Evolutionary conservation across 768 basidiomycete species (phyloP).

Genomic region (Auricularia heimuer): DNA sequence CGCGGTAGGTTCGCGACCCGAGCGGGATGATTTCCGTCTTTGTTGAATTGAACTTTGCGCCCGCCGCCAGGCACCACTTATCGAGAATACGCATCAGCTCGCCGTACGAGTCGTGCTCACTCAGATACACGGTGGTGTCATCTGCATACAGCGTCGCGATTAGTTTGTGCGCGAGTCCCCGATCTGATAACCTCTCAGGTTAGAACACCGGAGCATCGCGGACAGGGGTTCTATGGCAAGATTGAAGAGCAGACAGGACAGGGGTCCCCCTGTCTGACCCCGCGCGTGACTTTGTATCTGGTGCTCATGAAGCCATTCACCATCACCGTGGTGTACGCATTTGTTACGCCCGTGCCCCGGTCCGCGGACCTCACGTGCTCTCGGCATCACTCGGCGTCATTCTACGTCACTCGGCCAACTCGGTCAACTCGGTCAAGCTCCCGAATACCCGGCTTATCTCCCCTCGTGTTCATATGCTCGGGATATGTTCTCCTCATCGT

Average conservation of each 20-base stretch:
- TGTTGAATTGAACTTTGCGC: conserved; percentile 30
- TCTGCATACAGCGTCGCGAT: conserved; percentile 31
- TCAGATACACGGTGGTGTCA: conserved; percentile 30
- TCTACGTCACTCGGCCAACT: no score
- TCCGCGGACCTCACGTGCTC: no score
- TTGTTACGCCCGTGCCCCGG: no score
- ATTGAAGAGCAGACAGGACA: no score
- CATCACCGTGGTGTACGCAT: conserved; percentile 17
- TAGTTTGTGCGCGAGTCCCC: conserved; percentile 12
- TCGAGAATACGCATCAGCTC: conserved; percentile 21
- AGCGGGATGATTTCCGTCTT: conserved; percentile 34
- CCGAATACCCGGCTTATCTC: no score
- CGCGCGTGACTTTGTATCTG: conserved; percentile 19
- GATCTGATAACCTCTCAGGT: conserved; percentile 14
- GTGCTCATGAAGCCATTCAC: conserved; percentile 24
- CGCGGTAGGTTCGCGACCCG: conserved; percentile 9
- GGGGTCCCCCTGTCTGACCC: conserved; percentile 15
- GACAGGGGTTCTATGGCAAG: no score
- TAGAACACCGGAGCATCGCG: neutral
- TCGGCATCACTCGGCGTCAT: no score
- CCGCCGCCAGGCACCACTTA: conserved; percentile 31
- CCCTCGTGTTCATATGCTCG: no score
- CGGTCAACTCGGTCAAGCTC: no score
- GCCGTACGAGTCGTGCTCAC: conserved; percentile 17
- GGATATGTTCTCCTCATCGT: no score